These are phyloP conservation scores for Stachybotrys chartarum DNA, from an alignment of 2,329 filamentous ascomycete genomes.

Conservation along the genomic window DNA sequence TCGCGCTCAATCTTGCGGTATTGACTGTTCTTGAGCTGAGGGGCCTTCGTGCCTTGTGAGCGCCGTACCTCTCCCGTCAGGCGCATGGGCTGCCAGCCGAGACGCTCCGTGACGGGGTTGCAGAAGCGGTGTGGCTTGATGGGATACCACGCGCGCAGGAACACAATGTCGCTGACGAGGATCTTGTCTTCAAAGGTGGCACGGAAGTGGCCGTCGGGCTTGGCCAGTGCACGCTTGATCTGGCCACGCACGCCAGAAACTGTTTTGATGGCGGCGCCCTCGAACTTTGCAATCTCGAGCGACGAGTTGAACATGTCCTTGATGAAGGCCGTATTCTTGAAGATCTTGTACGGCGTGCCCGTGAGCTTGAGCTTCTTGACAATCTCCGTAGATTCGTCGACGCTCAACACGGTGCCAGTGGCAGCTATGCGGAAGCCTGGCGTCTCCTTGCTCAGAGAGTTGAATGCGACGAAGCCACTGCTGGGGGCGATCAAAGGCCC, in stretches of 20 bases:
- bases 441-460: slow-evolving; percentile 76
- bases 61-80: slow-evolving; percentile 86
- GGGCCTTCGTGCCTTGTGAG: slow-evolving; percentile 67
- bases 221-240: slow-evolving; percentile 90
- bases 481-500: slow-evolving; percentile 92
- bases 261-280: slow-evolving; percentile 90
- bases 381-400: slow-evolving; percentile 93
- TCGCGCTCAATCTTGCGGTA: slow-evolving; percentile 66
- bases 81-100: slow-evolving; percentile 92
- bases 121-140: slow-evolving; percentile 94
- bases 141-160: slow-evolving; percentile 93
- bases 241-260: slow-evolving; percentile 93
- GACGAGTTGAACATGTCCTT: slow-evolving; percentile 95
- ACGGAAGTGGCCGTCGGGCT: slow-evolving; percentile 91
- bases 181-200: slow-evolving; percentile 99
- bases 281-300: slow-evolving; percentile 96
- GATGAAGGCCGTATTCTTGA: slow-evolving; percentile 98
- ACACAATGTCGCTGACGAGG: slow-evolving; percentile 91
- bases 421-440: slow-evolving; percentile 92
- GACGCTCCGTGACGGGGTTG: slow-evolving; percentile 88
- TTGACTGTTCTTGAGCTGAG: slow-evolving; percentile 73
- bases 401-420: slow-evolving; percentile 85
- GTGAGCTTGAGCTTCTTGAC: slow-evolving; percentile 99
- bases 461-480: slow-evolving; percentile 90
- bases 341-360: slow-evolving; percentile 91